Base-by-base conservation (phyloP, 257 asterid genomes). In the Jacaranda copaia region DNA sequence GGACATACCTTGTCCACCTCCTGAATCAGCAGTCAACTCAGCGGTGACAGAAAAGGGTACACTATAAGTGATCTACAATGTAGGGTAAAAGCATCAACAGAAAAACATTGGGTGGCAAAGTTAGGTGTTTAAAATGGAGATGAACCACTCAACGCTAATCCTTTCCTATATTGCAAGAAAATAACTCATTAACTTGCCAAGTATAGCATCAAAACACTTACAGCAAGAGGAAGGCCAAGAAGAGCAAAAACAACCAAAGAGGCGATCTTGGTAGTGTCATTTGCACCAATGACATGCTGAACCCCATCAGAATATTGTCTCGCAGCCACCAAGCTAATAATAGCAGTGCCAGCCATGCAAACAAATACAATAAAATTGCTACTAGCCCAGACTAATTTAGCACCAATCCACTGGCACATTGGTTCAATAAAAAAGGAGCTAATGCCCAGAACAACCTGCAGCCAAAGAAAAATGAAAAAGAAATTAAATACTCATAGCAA, bases 141-240 rank as follows among this genome's bases (percentile, higher is more conserved):
- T 32, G 78, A 49, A 56, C 58, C 59, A 56, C 49, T 53, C 39
- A 20, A 11, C 18, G 14, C 42, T 52, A 55, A 58, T 77, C 57
- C n/a, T n/a, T 36, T 36, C 32, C 49, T 39, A 40, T 16, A 46
- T 14, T 46, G 42, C 5, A 46, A 49, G 35, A 16, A 32, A 60
- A 36, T 11, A 49, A 48, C 39, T 8, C 38, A 11, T 45, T 60
- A 58, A 55, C 49, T 57, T 32, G 45, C 60, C 43, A 74, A 75
- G 51, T 73, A 52, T 4, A 46, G 80, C 73, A 70, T 77, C 39
- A 66, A 56, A 73, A 64, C 77, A 87, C 97, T 86, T 87, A 96
- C 99, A 74, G 98, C 97, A 70, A 96, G 96, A 77, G 99, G 99
- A 77, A 96, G 74, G 87, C 99, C 99, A 74, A 96, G 98, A 85